These are phyloP conservation scores for Podospora anserina DNA, from an alignment of 495 filamentous ascomycete species.

Conservation along the genomic window DNA sequence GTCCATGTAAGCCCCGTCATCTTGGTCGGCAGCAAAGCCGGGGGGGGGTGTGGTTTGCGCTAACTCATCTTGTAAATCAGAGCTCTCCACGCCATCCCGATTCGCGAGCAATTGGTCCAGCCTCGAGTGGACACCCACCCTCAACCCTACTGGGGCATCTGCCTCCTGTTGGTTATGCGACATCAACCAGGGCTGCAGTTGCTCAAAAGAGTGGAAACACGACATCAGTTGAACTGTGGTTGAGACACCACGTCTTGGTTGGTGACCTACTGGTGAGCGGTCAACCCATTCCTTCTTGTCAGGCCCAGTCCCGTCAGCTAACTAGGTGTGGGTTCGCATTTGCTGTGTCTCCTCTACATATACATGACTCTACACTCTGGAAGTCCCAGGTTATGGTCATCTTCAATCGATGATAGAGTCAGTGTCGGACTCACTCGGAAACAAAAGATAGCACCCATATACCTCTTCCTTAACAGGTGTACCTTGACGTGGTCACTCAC, in stretches of 20 bases:
- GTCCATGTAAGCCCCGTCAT: slow-evolving; percentile 4
- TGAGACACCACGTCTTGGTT: neutral
- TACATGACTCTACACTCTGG: no score
- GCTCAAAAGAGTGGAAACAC: neutral
- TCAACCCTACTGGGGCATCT: neutral
- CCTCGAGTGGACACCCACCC: neutral
- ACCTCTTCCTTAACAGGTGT: no score
- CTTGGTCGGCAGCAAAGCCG: neutral
- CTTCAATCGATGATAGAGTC: no score
- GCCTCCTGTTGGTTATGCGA: neutral
- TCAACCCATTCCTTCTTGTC: neutral
- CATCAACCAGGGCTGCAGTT: neutral
- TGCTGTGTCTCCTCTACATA: no score
- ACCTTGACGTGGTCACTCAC: no score
- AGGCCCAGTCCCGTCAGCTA: no score
- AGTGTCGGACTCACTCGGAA: no score
- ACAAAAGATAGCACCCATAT: no score
- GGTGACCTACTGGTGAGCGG: neutral
- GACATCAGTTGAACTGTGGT: neutral
- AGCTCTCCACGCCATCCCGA: slow-evolving; percentile 2
- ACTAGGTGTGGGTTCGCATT: no score
- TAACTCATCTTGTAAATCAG: neutral
- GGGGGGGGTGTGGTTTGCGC: neutral
- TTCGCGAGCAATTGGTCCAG: slow-evolving; percentile 1
- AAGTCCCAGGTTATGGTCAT: no score